Evolutionary conservation across 164 flowering plant species (phyloP).

Genomic region (Berberis vulgaris): DNA sequence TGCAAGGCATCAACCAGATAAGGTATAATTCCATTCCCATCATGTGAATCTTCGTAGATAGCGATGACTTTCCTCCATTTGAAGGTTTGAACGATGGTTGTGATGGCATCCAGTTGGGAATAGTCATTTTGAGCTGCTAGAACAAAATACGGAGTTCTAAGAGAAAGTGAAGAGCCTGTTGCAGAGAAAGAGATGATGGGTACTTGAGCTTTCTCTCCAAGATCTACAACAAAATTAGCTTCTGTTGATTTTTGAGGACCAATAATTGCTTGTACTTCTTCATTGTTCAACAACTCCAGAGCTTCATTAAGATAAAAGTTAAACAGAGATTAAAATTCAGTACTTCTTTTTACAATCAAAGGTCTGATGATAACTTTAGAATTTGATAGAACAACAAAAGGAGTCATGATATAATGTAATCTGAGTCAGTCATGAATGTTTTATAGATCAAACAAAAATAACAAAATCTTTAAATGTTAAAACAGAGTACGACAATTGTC

Average conservation of each 20-base stretch:
- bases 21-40: conserved; percentile 4
- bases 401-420: too few species aligned
- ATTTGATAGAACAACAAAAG: too few species aligned
- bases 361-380: too few species aligned
- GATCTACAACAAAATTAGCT: background rate
- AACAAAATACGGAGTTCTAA: conserved; percentile 3
- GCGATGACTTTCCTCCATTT: conserved; percentile 2
- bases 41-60: conserved; percentile 4
- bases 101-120: conserved; percentile 1
- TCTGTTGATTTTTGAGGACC: background rate
- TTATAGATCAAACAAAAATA: too few species aligned
- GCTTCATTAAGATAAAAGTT: too few species aligned
- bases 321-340: too few species aligned
- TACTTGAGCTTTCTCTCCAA: conserved; percentile 9
- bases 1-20: conserved; percentile 4
- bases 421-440: too few species aligned
- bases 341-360: too few species aligned
- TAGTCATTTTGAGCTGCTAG: conserved; percentile 3
- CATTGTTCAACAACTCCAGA: background rate
- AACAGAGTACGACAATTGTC: too few species aligned
- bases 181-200: conserved; percentile 11
- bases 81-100: conserved; percentile 4
- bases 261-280: conserved; percentile 4
- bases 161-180: background rate
- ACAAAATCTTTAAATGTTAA: too few species aligned